Conservation (phyloP, 2,329 filamentous ascomycete genomes). For the Paraphoma chrysanthemicola region DNA sequence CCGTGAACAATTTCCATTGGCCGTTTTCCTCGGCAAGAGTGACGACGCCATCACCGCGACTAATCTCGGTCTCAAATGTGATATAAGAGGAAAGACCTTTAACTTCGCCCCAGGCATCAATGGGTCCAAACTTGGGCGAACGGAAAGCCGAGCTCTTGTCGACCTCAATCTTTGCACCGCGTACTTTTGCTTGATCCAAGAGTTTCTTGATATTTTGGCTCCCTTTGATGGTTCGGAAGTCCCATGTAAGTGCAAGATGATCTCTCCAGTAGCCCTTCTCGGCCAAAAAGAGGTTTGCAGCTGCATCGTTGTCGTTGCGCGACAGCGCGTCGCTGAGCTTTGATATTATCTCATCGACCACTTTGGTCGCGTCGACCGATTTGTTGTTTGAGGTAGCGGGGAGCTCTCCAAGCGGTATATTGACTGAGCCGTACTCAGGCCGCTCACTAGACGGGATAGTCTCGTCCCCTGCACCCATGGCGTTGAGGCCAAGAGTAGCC, state of each 20-base stretch:
- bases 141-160: conserved; percentile 27
- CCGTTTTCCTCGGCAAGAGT: conserved; percentile 42
- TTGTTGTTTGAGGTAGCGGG: conserved; percentile 39
- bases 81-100: conserved; percentile 37
- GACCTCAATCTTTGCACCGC: conserved; percentile 39
- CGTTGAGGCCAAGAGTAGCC: not conserved
- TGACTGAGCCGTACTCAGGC: conserved; percentile 62
- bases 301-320: conserved; percentile 40
- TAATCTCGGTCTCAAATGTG: conserved; percentile 37
- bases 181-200: conserved; percentile 40
- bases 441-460: conserved; percentile 51
- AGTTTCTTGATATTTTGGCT: conserved; percentile 53
- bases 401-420: conserved; percentile 58
- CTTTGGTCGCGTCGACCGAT: conserved; percentile 45
- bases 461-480: conserved; percentile 31
- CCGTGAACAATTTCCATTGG: conserved; percentile 50
- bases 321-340: conserved; percentile 53
- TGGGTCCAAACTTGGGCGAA: conserved; percentile 33
- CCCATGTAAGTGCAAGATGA: conserved; percentile 63
- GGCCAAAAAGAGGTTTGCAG: conserved; percentile 55
- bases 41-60: conserved; percentile 43
- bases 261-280: conserved; percentile 65
- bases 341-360: conserved; percentile 50
- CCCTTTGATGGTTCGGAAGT: conserved; percentile 60
- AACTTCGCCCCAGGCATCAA: conserved; percentile 39